Conservation (phyloP, 108 stramenopile species). For the Phaeodactylum tricornutum region DNA sequence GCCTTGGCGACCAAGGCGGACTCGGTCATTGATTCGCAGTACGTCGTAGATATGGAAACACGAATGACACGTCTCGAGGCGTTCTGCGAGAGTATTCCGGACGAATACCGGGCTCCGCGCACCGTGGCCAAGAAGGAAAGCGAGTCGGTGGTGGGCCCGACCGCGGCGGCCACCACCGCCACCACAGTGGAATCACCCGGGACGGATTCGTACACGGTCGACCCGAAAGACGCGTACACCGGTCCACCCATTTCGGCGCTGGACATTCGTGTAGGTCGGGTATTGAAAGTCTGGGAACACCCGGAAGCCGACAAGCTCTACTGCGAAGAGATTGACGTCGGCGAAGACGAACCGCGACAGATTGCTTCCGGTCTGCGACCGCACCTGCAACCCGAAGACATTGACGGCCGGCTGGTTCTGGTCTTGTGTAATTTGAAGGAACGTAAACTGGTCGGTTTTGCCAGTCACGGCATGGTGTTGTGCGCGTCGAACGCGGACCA, state of each 20-base stretch:
- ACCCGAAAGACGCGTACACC: conserved; percentile 63
- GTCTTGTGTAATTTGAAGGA: conserved; percentile 97
- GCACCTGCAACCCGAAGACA: conserved; percentile 69
- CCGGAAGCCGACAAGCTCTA: conserved; percentile 93
- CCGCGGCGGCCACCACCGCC: conserved; percentile 4
- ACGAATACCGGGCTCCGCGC: conserved; percentile 45
- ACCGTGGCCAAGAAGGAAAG: conserved; percentile 7
- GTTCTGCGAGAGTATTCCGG: conserved; percentile 75
- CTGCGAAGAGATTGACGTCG: conserved; percentile 98
- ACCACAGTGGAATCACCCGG: conserved; percentile 11
- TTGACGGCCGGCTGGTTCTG: conserved; percentile 84
- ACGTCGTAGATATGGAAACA: conserved; percentile 42
- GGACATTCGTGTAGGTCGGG: conserved; percentile 85
- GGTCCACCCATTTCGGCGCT: conserved; percentile 83
- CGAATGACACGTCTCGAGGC: conserved; percentile 52
- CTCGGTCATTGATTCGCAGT: conserved; percentile 43
- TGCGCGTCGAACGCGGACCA: conserved; percentile 91
- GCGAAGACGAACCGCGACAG: conserved; percentile 83
- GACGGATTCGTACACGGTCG: conserved; percentile 13
- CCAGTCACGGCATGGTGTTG: conserved; percentile 95
- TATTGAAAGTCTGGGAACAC: conserved; percentile 92
- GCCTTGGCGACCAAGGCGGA: conserved; percentile 46
- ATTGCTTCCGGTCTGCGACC: conserved; percentile 93
- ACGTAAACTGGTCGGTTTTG: conserved; percentile 91
- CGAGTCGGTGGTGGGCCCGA: conserved; percentile 1